Percentiles rank a stretch among this genome's conserved stretches.
Conservation (phyloP, 768 basidiomycete species). For the Clitopilus hobsonii region DNA sequence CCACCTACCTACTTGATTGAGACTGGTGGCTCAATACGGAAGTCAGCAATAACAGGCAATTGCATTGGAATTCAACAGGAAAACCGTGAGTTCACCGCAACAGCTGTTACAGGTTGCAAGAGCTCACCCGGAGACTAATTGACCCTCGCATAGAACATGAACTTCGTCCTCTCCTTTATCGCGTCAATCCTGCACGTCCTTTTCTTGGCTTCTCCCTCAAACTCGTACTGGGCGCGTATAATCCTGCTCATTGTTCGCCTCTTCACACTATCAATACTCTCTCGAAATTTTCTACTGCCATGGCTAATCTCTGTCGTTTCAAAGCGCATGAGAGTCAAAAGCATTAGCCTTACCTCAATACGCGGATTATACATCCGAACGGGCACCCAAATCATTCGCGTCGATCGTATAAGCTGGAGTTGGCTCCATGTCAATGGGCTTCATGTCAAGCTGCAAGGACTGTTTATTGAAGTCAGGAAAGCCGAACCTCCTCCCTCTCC, state of each 20-base stretch:
- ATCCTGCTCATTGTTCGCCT: constrained; percentile 48
- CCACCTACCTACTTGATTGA: neutral
- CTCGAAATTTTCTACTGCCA: constrained; percentile 65
- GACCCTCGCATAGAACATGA: neutral
- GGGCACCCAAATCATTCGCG: constrained; percentile 47
- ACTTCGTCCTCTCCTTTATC: neutral
- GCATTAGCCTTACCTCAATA: constrained; percentile 73
- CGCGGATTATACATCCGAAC: constrained; percentile 68
- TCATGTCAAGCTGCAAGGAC: constrained; percentile 59
- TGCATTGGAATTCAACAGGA: neutral
- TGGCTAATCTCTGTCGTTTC: constrained; percentile 57
- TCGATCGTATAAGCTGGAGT: constrained; percentile 70
- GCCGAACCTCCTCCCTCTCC: constrained; percentile 15
- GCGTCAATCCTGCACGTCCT: constrained; percentile 17
- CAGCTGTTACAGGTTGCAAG: too few relatives aligned
- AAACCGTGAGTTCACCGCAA: neutral
- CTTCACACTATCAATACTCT: constrained; percentile 49
- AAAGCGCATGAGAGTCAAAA: constrained; percentile 63
- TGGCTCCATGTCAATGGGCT: constrained; percentile 50
- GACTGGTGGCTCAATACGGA: neutral
- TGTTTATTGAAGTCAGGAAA: constrained; percentile 47
- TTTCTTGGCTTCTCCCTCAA: constrained; percentile 24
- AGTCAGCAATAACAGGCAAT: neutral
- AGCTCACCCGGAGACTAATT: too few relatives aligned
- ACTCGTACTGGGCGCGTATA: constrained; percentile 34